Base-by-base conservation (phyloP, 2,329 filamentous ascomycete genomes). In the Torrubiella hemipterigena region DNA sequence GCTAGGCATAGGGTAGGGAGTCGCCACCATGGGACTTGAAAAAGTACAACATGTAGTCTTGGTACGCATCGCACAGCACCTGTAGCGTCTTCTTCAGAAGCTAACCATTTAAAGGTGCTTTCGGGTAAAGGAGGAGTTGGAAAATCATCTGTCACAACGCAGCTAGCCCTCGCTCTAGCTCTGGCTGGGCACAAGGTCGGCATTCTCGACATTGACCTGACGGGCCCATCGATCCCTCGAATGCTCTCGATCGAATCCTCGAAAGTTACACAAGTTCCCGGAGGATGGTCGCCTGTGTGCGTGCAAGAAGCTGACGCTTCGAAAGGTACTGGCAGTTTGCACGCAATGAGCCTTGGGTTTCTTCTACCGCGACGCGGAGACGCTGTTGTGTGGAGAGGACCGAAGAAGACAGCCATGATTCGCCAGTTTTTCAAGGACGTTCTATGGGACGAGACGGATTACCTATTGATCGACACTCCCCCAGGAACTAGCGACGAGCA, bases 381-480 rank as follows among this genome's bases (percentile, higher is more conserved):
- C 46, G 89, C 91, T 0, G 87, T 98, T 0, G 91, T 98, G 23
- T 98, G 91, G 91, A 75, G 91, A 32, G 91, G 91, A 0, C 91
- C 91, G 3, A 98, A 98, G 60, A 98, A 98, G 63, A 98, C 91
- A 5, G 91, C 91, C 30, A 98, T 98, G 91, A 85, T 98, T 36
- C 77, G 87, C 24, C 91, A 98, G 54, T 98, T 98, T 51, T 65
- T 98, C 17, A 81, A 82, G 2, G 87, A 95, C 49, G 87, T 95
- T 5, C 67, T 84, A 18, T 96, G 91, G 91, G 71, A 74, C 32
- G 71, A 78, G 16, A 73, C 84, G n/a, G 89, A 96, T 52, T 96
- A 84, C 50, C 67, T 98, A 1, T 71, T 98, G 36, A 84, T 98
- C 48, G 91, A 98, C 55, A 98, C 91, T 4, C 91, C 91, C 10